Evolutionary conservation across 495 filamentous ascomycete genomes (phyloP).

Genomic region (Hypoxylon subgilvum): DNA sequence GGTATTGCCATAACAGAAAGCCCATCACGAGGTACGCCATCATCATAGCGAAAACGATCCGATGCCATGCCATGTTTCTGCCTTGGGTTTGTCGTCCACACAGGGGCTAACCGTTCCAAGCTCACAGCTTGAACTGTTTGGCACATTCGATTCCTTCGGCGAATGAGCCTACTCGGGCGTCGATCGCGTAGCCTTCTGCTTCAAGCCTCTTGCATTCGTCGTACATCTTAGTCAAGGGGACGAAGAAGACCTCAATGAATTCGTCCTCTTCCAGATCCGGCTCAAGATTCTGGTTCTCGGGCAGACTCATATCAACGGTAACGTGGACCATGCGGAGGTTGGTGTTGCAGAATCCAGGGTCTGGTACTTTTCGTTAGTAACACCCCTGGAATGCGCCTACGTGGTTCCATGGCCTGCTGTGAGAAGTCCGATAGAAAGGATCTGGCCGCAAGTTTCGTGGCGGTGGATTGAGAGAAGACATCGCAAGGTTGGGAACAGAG

Average conservation of each 20-base stretch:
- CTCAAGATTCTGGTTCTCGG: constrained; percentile 69
- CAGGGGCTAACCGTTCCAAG: no score
- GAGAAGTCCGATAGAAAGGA: no score
- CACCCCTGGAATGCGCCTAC: no score
- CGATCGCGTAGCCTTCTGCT: constrained; percentile 78
- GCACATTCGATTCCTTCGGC: constrained; percentile 87
- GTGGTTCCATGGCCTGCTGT: no score
- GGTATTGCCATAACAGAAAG: constrained; percentile 21
- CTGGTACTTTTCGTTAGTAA: constrained; percentile 34
- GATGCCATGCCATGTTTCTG: no score
- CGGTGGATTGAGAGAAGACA: no score
- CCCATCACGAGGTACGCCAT: constrained; percentile 16
- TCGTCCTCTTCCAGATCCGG: constrained; percentile 85
- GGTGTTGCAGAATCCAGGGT: constrained; percentile 84
- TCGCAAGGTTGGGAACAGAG: not conserved
- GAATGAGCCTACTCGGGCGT: constrained; percentile 81
- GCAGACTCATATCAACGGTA: constrained; percentile 72
- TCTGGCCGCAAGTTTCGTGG: no score
- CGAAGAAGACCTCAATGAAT: constrained; percentile 84
- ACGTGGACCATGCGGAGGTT: constrained; percentile 86
- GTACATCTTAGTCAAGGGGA: constrained; percentile 70
- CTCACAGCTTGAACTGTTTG: constrained; percentile 55
- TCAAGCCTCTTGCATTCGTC: constrained; percentile 72
- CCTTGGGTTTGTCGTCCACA: no score
- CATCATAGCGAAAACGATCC: constrained; percentile 2